Percentiles rank a stretch among this genome's conserved stretches.
These are phyloP conservation scores for Actinomucor elegans DNA, from an alignment of 371 early-diverging fungal genomes.

Conservation along the genomic window DNA sequence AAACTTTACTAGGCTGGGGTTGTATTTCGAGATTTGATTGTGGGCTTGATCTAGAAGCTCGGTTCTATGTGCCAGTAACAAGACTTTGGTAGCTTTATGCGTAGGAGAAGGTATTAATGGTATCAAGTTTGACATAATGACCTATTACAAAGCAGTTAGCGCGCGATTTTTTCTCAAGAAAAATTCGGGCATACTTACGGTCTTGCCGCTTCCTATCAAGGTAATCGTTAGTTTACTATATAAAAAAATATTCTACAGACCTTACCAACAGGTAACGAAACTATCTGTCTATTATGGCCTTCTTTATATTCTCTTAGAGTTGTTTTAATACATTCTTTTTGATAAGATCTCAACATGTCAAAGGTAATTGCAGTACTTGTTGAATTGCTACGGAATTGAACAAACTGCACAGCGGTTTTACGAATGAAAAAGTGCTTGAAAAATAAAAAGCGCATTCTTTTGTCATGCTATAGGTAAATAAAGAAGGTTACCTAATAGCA, in stretches of 20 bases:
- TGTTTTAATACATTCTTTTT: conserved; percentile 76
- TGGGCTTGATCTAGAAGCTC: conserved; percentile 86
- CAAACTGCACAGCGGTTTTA: too few species aligned
- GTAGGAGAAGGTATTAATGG: conserved; percentile 62
- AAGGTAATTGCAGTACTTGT: conserved; percentile 11
- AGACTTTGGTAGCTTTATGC: conserved; percentile 67
- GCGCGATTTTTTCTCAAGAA: too few species aligned
- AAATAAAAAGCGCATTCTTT: too few species aligned
- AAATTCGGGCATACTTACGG: conserved; percentile 44
- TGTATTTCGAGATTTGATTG: conserved; percentile 57
- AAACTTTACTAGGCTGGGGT: conserved; percentile 52
- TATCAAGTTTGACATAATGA: conserved; percentile 84
- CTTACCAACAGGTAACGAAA: conserved; percentile 79
- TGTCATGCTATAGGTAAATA: too few species aligned
- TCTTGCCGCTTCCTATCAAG: conserved; percentile 85
- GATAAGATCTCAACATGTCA: conserved; percentile 64
- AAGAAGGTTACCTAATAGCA: too few species aligned
- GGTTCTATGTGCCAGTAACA: conserved; percentile 86
- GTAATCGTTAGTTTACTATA: background rate
- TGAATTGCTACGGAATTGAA: too few species aligned
- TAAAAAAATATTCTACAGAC: background rate
- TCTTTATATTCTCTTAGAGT: conserved; percentile 48
- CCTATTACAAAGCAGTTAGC: conserved; percentile 42
- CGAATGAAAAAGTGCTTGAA: too few species aligned
- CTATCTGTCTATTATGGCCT: conserved; percentile 72